Conservation (phyloP, 2,329 filamentous ascomycete genomes). For the Fusarium secorum region DNA sequence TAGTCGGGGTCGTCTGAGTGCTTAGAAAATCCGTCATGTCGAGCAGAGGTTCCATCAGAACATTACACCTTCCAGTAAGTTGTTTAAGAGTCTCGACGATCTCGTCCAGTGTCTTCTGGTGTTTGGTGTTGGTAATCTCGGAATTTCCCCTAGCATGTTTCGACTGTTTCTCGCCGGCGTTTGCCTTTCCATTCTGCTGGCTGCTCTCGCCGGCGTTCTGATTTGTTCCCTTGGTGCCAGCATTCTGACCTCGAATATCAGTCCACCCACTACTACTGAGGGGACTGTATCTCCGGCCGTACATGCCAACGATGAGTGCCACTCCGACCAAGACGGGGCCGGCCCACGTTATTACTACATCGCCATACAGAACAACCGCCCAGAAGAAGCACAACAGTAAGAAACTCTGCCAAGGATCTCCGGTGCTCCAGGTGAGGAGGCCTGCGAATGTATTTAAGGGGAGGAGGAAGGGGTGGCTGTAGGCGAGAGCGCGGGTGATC, state of each 20-base stretch:
- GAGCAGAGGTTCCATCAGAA: slow-evolving; percentile 87
- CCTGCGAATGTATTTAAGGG: slow-evolving; percentile 87
- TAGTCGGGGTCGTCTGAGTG: slow-evolving; percentile 88
- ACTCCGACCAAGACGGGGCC: slow-evolving; percentile 85
- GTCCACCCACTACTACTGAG: slow-evolving; percentile 83
- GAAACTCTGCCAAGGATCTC: slow-evolving; percentile 97
- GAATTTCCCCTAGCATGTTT: slow-evolving; percentile 57
- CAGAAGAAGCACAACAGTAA: slow-evolving; percentile 86
- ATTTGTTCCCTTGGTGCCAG: slow-evolving; percentile 26
- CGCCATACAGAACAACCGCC: slow-evolving; percentile 85
- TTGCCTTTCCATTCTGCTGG: slow-evolving; percentile 41
- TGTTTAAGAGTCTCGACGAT: slow-evolving; percentile 93
- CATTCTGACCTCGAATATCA: slow-evolving; percentile 53
- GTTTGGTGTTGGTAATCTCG: slow-evolving; percentile 72
- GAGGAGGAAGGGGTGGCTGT: slow-evolving; percentile 92
- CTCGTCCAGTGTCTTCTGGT: slow-evolving; percentile 95
- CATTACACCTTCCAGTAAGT: slow-evolving; percentile 90
- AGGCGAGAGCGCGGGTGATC: slow-evolving; percentile 91
- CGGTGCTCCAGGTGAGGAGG: slow-evolving; percentile 90
- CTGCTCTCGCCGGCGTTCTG: slow-evolving; percentile 24
- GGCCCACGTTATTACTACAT: slow-evolving; percentile 78
- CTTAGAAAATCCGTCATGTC: slow-evolving; percentile 92
- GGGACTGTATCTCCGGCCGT: slow-evolving; percentile 86
- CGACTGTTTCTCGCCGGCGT: slow-evolving; percentile 39
- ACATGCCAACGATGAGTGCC: slow-evolving; percentile 88